Base-by-base conservation (phyloP, 768 basidiomycete genomes). In the Sistotremastrum niveocremeum region DNA sequence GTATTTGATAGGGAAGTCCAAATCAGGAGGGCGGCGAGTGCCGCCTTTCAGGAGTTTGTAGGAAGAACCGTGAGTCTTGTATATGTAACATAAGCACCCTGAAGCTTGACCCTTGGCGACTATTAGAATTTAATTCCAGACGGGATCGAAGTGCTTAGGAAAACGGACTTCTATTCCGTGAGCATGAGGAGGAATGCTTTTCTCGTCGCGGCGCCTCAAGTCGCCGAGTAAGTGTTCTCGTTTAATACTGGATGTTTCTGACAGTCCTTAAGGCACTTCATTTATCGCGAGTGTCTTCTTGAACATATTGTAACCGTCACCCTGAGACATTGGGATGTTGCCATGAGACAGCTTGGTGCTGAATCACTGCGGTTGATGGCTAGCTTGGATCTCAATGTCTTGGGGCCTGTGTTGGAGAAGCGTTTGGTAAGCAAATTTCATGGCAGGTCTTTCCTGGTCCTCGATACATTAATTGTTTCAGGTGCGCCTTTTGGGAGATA, bases 1-100 rank as follows among this genome's bases (percentile, higher is more conserved):
- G 65, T 89, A 32, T 93, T 79, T 58, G 95, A 99, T 66, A 76
- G 95, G 33, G 95, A 99, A 62, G 79, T 97, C 31, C 87, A 89
- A 50, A 90, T 99, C 46, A 75, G 95, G 29, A 69, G 95, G 52
- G 94, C 95, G 9, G 93, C 93, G 8, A 98, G 94, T 61, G 95
- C 95, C 11, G 88, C 93, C 8, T 98, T 88, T 60, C 95, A 99
- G 63, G 95, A 99, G 65, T 82, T 84, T 56, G 95, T 97, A 36
- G 95, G 95, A 8, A 70, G 95, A 58, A 83, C 84, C 66, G 94
- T 95, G 57, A 61, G 81, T 62, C 33, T 44, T 42, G 34, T 44
- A 4, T 39, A 20, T 20, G 20, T 20, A 20, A 20, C 20, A 20
- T 20, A 20, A 20, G 20, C 20, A 20, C 20, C 37, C 44, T 44